Percentiles rank a stretch among this genome's conserved stretches.
Evolutionary conservation across 129 eudicot species (phyloP).

Genomic region (Flaveria bidentis): DNA sequence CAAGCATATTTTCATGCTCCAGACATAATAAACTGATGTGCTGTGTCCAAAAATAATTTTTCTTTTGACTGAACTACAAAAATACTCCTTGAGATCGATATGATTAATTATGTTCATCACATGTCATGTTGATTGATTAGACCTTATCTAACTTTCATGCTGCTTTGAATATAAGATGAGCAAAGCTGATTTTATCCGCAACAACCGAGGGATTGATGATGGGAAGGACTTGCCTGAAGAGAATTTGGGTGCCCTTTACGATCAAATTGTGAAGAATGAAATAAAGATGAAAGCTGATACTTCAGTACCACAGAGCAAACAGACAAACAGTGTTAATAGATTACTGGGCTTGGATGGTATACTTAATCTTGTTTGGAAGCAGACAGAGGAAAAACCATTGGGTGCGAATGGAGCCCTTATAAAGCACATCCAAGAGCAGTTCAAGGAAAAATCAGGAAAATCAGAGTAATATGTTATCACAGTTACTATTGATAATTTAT

Average conservation of each 20-base stretch:
- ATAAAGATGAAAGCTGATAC: conserved; percentile 95
- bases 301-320: conserved; percentile 88
- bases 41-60: neutral
- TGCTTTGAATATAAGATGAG: conserved; percentile 65
- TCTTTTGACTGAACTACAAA: conserved; percentile 2
- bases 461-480: conserved; percentile 69
- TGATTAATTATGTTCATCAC: conserved; percentile 18
- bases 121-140: conserved; percentile 5
- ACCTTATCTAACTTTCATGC: conserved; percentile 37
- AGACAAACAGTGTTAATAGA: conserved; percentile 77
- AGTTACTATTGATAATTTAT: neutral
- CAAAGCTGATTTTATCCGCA: conserved; percentile 90
- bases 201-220: conserved; percentile 97
- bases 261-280: conserved; percentile 91
- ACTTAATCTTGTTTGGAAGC: conserved; percentile 97
- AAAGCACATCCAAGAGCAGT: conserved; percentile 92
- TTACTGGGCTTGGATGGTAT: conserved; percentile 94
- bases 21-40: neutral
- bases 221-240: conserved; percentile 97
- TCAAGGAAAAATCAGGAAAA: conserved; percentile 85
- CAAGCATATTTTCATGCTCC: neutral
- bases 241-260: conserved; percentile 81
- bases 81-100: neutral
- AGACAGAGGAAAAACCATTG: conserved; percentile 84
- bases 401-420: conserved; percentile 92